phyloP scores from a whole-genome alignment of 2,329 filamentous ascomycete genomes.

The Byssochlamys sp. region DNA sequence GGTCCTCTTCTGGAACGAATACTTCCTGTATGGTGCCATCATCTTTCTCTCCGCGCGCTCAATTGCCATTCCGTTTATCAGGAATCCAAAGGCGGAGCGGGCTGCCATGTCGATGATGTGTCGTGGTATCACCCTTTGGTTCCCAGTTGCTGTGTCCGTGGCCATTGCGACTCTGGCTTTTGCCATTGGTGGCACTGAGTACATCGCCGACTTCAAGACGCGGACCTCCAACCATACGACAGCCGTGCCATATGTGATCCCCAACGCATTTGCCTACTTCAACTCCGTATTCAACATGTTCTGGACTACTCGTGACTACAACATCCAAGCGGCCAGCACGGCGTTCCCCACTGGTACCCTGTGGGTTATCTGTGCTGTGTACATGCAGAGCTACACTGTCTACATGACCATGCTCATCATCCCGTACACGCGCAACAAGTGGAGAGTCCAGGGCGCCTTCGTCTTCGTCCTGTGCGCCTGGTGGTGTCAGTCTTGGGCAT shows the following conservation, averaged over 20 bases:
- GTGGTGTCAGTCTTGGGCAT: constrained; percentile 40
- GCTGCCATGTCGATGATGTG: constrained; percentile 35
- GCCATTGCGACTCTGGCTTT: constrained; percentile 31
- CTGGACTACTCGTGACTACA: constrained; percentile 33
- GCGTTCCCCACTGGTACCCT: constrained; percentile 37
- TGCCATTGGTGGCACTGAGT: constrained; percentile 18
- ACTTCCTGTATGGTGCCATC: constrained; percentile 38
- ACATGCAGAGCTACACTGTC: constrained; percentile 39
- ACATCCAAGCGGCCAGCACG: constrained; percentile 30
- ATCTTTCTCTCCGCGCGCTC: constrained; percentile 39
- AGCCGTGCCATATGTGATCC: constrained; percentile 20
- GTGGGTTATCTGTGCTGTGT: constrained; percentile 37
- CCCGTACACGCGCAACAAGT: constrained; percentile 34
- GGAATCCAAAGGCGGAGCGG: constrained; percentile 21
- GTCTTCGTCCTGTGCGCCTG: constrained; percentile 35
- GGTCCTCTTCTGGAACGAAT: constrained; percentile 38
- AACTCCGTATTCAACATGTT: constrained; percentile 41
- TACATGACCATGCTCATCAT: constrained; percentile 42
- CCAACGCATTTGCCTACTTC: constrained; percentile 34
- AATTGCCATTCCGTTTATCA: constrained; percentile 34
- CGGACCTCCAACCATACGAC: constrained; percentile 30
- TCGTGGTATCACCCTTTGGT: constrained; percentile 33
- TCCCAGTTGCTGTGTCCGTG: constrained; percentile 33
- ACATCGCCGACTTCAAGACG: constrained; percentile 31
- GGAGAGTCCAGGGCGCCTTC: constrained; percentile 32